Conservation (phyloP, 2,329 filamentous ascomycete genomes). For the Furcasterigmium furcatum region DNA sequence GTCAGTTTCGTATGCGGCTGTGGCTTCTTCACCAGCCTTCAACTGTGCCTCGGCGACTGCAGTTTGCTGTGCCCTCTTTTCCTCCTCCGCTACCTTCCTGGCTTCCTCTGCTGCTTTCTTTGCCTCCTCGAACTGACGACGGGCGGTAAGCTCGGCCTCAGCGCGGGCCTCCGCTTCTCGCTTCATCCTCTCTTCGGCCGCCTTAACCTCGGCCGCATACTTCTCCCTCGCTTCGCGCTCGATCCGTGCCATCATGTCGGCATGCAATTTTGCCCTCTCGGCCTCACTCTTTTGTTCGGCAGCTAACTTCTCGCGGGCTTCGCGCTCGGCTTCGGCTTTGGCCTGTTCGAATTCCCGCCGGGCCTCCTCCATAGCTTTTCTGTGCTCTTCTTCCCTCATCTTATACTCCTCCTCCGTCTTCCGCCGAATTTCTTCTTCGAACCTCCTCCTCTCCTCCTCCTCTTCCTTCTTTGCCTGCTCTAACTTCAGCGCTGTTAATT, state of each 20-base stretch:
- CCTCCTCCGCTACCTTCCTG: slow-evolving; percentile 38
- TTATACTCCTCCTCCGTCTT: slow-evolving; percentile 43
- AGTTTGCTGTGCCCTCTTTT: slow-evolving; percentile 46
- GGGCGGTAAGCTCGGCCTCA: slow-evolving; percentile 36
- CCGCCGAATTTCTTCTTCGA: slow-evolving; percentile 39
- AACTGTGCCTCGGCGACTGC: slow-evolving; percentile 46
- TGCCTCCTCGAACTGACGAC: slow-evolving; percentile 28
- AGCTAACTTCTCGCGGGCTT: slow-evolving; percentile 40
- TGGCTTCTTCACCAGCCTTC: slow-evolving; percentile 53
- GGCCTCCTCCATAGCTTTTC: slow-evolving; percentile 39
- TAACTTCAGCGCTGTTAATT: slow-evolving; percentile 48
- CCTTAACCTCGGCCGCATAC: too few relatives aligned
- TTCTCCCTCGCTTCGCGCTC: slow-evolving; percentile 27
- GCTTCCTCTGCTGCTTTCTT: slow-evolving; percentile 31
- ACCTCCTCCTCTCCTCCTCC: slow-evolving; percentile 37
- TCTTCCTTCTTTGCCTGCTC: slow-evolving; percentile 42
- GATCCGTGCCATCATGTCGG: slow-evolving; percentile 26
- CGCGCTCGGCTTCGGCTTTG: slow-evolving; percentile 39
- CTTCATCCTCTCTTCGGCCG: slow-evolving; percentile 37
- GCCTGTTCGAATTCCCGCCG: slow-evolving; percentile 44
- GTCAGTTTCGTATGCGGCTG: slow-evolving; percentile 42
- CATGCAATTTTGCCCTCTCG: slow-evolving; percentile 33
- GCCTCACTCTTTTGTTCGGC: slow-evolving; percentile 41
- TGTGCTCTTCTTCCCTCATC: slow-evolving; percentile 35
- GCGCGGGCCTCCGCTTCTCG: slow-evolving; percentile 35